Evolutionary conservation across 257 asterid species (phyloP), one percentile per base, ranked within the genome.

Genomic region (Knoxia roxburghii): DNA sequence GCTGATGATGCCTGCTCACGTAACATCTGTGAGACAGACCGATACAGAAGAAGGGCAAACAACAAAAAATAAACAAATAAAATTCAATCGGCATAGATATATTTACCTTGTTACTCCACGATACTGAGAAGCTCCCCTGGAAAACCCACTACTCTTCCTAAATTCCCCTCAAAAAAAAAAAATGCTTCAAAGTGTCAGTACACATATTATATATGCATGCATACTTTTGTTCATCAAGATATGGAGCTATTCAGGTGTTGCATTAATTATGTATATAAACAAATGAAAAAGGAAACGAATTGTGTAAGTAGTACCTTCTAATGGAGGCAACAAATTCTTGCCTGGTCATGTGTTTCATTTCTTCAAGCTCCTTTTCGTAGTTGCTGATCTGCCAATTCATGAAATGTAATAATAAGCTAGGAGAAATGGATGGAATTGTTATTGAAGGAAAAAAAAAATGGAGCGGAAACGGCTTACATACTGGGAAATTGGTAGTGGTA

Each of bases 251-350:
- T n/a, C n/a, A n/a, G n/a, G n/a, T n/a, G n/a, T n/a, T n/a, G n/a
- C n/a, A n/a, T n/a, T n/a, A n/a, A n/a, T n/a, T n/a, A n/a, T n/a
- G n/a, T n/a, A n/a, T n/a, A n/a, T n/a, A n/a, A n/a, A n/a, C n/a
- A n/a, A n/a, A n/a, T n/a, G n/a, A n/a, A n/a, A n/a, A n/a, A n/a
- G n/a, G n/a, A n/a, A n/a, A n/a, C n/a, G n/a, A n/a, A n/a, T n/a
- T n/a, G n/a, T n/a, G n/a, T n/a, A n/a, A 37, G 41, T 4, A 37
- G 4, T 72, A 86, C 98, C 98, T 87, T 81, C 98, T 81, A 18
- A 92, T 87, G 1, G 97, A 83, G 41, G 97, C 98, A 68, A 92
- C 98, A 77, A 89, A 92, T 81, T 92, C 98, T 72, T 92, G 98
- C 33, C 98, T 82, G 0, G 98, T 92, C 98, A 92, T 89, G 63